These are phyloP conservation scores for Whalleya microplaca DNA, from an alignment of 2,329 filamentous ascomycete species.

Conservation along the genomic window DNA sequence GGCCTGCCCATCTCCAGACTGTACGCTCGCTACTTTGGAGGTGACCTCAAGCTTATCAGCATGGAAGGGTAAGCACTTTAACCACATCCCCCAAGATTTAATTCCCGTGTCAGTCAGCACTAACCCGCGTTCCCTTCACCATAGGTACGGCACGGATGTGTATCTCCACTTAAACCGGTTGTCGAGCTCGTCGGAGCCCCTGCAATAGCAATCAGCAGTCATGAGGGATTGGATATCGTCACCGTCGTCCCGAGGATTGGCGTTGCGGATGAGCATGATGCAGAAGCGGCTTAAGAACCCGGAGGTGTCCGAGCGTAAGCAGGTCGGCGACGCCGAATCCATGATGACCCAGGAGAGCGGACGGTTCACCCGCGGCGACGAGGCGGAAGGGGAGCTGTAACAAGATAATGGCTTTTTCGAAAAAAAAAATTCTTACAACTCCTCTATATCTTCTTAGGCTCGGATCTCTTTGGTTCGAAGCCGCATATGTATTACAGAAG, in stretches of 20 bases:
- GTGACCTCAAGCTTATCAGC: constrained; percentile 94
- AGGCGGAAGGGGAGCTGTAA: constrained; percentile 27
- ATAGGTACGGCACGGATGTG: constrained; percentile 94
- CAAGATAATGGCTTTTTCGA: background rate
- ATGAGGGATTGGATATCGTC: constrained; percentile 68
- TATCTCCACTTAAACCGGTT: constrained; percentile 97
- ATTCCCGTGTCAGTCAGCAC: background rate
- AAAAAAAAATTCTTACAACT: too few relatives aligned
- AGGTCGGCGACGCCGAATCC: constrained; percentile 79
- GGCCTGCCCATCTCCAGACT: constrained; percentile 91
- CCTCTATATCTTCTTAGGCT: background rate
- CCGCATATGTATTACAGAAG: background rate
- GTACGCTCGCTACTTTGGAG: constrained; percentile 96
- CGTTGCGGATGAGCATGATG: constrained; percentile 59
- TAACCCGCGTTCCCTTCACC: constrained; percentile 4
- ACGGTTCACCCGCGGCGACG: constrained; percentile 19
- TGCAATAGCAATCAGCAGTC: constrained; percentile 94
- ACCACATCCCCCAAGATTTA: background rate
- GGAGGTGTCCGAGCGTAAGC: constrained; percentile 84
- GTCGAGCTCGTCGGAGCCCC: constrained; percentile 91
- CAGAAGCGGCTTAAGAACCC: constrained; percentile 71
- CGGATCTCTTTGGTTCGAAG: background rate
- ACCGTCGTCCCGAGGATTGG: constrained; percentile 65
- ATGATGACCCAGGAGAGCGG: constrained; percentile 35
- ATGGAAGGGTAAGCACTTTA: constrained; percentile 86